Conservation (phyloP, 257 asterid species). For the Linderniella brevidens region DNA sequence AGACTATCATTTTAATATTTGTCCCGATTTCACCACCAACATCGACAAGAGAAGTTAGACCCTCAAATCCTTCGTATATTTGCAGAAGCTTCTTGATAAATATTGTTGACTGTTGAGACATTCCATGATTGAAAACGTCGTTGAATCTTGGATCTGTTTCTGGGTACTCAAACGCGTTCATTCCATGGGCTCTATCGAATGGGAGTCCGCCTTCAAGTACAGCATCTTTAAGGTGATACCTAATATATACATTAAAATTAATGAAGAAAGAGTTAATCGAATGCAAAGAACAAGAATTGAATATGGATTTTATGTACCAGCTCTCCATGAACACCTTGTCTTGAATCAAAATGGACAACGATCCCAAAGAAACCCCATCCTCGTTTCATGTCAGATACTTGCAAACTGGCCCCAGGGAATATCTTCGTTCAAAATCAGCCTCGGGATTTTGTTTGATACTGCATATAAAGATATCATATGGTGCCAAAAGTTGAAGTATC, state of each 20-base stretch:
- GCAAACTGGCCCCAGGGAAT: slow-evolving; percentile 33
- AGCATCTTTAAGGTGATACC: slow-evolving; percentile 41
- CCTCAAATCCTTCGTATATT: slow-evolving; percentile 36
- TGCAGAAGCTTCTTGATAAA: slow-evolving; percentile 32
- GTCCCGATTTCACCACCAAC: slow-evolving; percentile 65
- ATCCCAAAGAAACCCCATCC: slow-evolving; percentile 33
- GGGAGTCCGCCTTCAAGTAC: slow-evolving; percentile 55
- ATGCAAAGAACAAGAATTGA: no score
- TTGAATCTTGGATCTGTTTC: slow-evolving; percentile 37
- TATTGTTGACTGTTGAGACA: slow-evolving; percentile 28
- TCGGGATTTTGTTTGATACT: slow-evolving; percentile 12
- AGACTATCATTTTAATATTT: slow-evolving; percentile 19
- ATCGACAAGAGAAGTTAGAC: slow-evolving; percentile 33
- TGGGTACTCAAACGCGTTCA: slow-evolving; percentile 36
- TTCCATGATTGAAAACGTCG: slow-evolving; percentile 36
- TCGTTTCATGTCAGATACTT: slow-evolving; percentile 24
- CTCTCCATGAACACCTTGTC: slow-evolving; percentile 36
- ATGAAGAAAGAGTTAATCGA: no score
- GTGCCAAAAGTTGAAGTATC: slow-evolving; percentile 34
- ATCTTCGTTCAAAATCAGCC: slow-evolving; percentile 17
- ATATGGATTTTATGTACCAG: slow-evolving; percentile 22
- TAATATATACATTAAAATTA: background rate
- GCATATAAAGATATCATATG: slow-evolving; percentile 22
- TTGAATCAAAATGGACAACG: slow-evolving; percentile 25
- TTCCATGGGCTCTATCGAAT: slow-evolving; percentile 35